Evolutionary conservation across 257 asterid species (phyloP).

Genomic region (Fraxinus cuspidata): DNA sequence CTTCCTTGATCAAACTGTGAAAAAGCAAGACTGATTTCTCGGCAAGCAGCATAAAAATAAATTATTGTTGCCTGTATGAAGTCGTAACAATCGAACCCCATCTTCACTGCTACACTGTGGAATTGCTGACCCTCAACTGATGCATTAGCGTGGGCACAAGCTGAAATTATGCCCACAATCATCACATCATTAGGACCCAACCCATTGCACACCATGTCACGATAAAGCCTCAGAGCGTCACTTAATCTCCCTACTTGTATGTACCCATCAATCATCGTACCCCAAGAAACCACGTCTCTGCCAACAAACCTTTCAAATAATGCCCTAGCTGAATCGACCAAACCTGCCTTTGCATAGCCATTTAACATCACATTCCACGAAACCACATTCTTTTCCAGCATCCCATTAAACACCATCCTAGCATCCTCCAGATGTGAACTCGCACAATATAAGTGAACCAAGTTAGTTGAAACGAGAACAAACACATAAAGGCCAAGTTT

Average conservation of each 20-base stretch:
- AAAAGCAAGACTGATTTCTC: conserved; percentile 51
- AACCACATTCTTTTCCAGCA: conserved; percentile 65
- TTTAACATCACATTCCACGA: conserved; percentile 91
- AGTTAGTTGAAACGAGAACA: conserved; percentile 70
- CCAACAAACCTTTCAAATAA: conserved; percentile 59
- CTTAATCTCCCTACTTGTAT: conserved; percentile 56
- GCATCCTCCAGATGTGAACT: conserved; percentile 51
- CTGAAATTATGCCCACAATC: conserved; percentile 77
- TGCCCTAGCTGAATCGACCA: conserved; percentile 50
- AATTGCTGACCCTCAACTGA: conserved; percentile 69
- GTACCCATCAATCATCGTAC: conserved; percentile 76
- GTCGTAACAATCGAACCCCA: conserved; percentile 53
- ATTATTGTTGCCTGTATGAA: conserved; percentile 73
- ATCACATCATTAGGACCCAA: conserved; percentile 67
- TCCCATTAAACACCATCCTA: conserved; percentile 46
- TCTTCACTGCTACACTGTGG: conserved; percentile 56
- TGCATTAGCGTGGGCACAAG: conserved; percentile 54
- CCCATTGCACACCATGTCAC: conserved; percentile 61
- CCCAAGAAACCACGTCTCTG: conserved; percentile 90
- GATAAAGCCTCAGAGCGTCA: conserved; percentile 59
- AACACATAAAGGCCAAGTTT: conserved; percentile 63
- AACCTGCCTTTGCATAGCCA: conserved; percentile 74
- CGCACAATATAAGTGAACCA: conserved; percentile 60
- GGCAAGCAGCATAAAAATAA: conserved; percentile 72
- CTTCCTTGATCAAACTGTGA: conserved; percentile 72